Evolutionary conservation across 768 basidiomycete genomes (phyloP).

Genomic region (Lactarius vividus): DNA sequence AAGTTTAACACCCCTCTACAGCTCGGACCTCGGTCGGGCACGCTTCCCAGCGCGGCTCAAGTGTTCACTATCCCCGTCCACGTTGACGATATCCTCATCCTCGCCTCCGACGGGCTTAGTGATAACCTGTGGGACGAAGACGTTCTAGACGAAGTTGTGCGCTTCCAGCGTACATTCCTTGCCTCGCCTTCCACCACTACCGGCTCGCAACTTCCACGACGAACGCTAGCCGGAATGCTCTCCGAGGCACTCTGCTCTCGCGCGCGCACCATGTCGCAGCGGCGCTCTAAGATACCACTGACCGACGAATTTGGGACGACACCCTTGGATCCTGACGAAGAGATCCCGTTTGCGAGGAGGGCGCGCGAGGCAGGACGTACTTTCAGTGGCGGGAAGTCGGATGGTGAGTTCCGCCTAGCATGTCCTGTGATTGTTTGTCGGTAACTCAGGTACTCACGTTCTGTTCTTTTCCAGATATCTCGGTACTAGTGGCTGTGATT

Average conservation of each 20-base stretch:
- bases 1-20: constrained; percentile 65
- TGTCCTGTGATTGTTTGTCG: neutral
- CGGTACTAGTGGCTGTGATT: constrained; percentile 63
- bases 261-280: constrained; percentile 65
- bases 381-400: constrained; percentile 81
- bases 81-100: constrained; percentile 72
- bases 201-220: constrained; percentile 40
- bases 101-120: constrained; percentile 77
- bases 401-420: constrained; percentile 50
- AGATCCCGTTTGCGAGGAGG: constrained; percentile 82
- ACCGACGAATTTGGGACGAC: neutral
- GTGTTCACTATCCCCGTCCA: constrained; percentile 66
- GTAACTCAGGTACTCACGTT: too few relatives aligned
- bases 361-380: constrained; percentile 69
- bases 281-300: constrained; percentile 17
- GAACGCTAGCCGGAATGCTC: constrained; percentile 64
- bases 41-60: constrained; percentile 65
- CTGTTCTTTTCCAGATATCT: constrained; percentile 48
- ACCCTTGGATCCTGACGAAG: constrained; percentile 35
- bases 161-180: constrained; percentile 47
- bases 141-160: constrained; percentile 73
- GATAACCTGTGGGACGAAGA: constrained; percentile 92
- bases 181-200: neutral
- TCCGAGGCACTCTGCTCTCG: constrained; percentile 80
- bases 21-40: constrained; percentile 59